Conservation (phyloP, 192 early-diverging fungal genomes). For the Umbelopsis ramanniana region DNA sequence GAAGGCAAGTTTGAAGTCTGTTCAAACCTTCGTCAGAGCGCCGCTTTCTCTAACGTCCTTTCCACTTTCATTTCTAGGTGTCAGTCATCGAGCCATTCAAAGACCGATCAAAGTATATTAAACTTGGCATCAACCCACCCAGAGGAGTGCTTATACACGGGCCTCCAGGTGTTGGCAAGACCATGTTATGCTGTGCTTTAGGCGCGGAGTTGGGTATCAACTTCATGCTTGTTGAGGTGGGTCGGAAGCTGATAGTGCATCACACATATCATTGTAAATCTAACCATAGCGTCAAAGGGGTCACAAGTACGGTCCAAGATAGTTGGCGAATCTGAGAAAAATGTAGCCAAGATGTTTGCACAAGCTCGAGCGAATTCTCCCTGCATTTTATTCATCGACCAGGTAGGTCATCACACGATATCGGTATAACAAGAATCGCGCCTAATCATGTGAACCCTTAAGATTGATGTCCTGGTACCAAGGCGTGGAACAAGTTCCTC, state of each 20-base stretch:
- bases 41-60: neutral
- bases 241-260: neutral
- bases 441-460: slow-evolving; percentile 8
- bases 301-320: slow-evolving; percentile 88
- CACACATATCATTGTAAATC: neutral
- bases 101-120: slow-evolving; percentile 51
- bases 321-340: slow-evolving; percentile 92
- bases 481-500: slow-evolving; percentile 68
- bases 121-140: slow-evolving; percentile 72
- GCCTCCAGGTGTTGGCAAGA: slow-evolving; percentile 90
- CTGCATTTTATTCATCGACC: slow-evolving; percentile 92
- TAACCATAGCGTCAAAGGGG: slow-evolving; percentile 43
- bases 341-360: slow-evolving; percentile 82
- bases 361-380: slow-evolving; percentile 83
- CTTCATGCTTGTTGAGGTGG: slow-evolving; percentile 82
- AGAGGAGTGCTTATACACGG: slow-evolving; percentile 87
- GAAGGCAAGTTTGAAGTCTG: slow-evolving; percentile 45
- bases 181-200: slow-evolving; percentile 84
- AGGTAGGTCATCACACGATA: slow-evolving; percentile 49
- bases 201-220: slow-evolving; percentile 80
- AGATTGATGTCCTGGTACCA: slow-evolving; percentile 85
- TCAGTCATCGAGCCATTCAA: slow-evolving; percentile 62
- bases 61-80: slow-evolving; percentile 27
- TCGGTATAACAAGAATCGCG: neutral
- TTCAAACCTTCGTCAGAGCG: neutral